Evolutionary conservation across 208 protist species (phyloP), one percentile per base, ranked within the genome.

Genomic region (Tritrichomonas foetus): DNA sequence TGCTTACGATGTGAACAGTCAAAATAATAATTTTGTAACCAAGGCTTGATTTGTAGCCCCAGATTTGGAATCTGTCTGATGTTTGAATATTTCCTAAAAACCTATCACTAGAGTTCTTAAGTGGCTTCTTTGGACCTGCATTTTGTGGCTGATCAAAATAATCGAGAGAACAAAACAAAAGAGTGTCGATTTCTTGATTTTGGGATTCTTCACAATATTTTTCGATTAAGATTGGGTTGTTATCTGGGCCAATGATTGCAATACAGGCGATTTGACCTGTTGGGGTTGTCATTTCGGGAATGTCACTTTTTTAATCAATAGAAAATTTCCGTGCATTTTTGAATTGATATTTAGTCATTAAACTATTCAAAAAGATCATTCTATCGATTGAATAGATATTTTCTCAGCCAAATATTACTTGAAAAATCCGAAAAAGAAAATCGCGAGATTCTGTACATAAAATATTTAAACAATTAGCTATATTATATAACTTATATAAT

Each of bases 131-230:
- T 53, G 78, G 44, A 33, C 27, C 47, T 8, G 41, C 1, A 61
- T 57, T 49, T 61, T 16, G 13, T 41, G 47, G 22, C 33, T 89
- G 44, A 13, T 89, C 78, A 50, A 89, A 89, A 89, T 89, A 89
- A 57, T 89, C 78, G 16, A 89, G 47, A 57, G 78, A 89, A 47
- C 78, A 89, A 47, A 89, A 89, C 47, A 89, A 89, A 25, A 89
- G 30, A 14, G 78, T 89, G 39, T 89, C 78, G 20, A 89, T 89
- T 89, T 89, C 78, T 39, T 89, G 78, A 39, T 53, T 13, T 14
- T 49, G 41, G 8, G 33, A 57, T 57, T 89, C 78, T 53, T n/a
- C 44, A 47, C 78, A 89, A 9, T 89, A 61, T 16, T 30, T 57
- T 49, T 50, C 3, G 9, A 89, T 20, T 14, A 89, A 33, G 39